Evolutionary conservation across 192 early-diverging fungal species (phyloP).

Genomic region (Obelidium mucronatum): DNA sequence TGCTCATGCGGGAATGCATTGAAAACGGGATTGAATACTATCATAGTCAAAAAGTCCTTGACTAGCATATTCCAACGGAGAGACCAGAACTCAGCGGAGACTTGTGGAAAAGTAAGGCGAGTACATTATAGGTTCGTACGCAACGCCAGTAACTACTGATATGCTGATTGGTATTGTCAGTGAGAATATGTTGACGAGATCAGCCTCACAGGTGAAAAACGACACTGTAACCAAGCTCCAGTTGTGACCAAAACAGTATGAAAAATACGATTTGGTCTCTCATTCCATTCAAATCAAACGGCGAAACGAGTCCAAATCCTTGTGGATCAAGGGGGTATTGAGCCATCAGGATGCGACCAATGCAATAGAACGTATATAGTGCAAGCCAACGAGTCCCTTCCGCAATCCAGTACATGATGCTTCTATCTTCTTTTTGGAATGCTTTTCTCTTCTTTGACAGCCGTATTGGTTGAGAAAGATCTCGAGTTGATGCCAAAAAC

Average conservation of each 20-base stretch:
- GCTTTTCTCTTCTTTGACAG: background rate
- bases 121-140: background rate
- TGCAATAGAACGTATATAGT: background rate
- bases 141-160: background rate
- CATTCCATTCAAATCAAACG: background rate
- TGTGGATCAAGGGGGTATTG: background rate
- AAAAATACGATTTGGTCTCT: background rate
- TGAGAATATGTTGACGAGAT: too few relatives aligned
- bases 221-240: background rate
- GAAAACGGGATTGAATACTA: background rate
- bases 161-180: too few relatives aligned
- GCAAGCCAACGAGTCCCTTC: background rate
- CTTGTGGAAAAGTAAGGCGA: background rate
- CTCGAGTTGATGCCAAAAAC: background rate
- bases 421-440: background rate
- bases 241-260: background rate
- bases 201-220: background rate
- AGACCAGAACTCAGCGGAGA: background rate
- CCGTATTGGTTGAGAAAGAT: background rate
- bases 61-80: background rate
- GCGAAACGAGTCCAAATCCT: background rate
- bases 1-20: too few relatives aligned
- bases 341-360: background rate
- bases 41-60: background rate
- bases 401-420: background rate